Base-by-base conservation (phyloP, 257 asterid species). In the Primulina tabacum region DNA sequence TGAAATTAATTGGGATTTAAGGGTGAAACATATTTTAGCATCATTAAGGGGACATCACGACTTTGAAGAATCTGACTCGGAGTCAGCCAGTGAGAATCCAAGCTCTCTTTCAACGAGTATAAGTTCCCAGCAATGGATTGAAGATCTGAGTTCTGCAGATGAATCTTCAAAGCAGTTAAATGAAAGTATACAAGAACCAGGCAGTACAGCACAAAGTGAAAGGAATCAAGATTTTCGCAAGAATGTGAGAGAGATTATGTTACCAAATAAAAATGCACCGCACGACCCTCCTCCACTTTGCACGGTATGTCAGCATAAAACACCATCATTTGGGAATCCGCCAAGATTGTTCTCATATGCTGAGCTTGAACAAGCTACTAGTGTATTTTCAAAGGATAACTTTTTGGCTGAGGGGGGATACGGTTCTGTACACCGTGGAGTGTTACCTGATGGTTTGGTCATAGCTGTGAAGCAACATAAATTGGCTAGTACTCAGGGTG, bases 331-430 rank as follows among this genome's bases (percentile, higher is more conserved):
- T 60, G 97, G 90, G 53, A 78, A 83, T 28, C 95, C 96, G 56
- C 96, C 96, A 4, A 80, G 79, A 78, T 56, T 82, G 79, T 92
- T 92, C 75, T 77, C 88, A n/a, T 90, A 81, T 53, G 69, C 78
- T 18, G 97, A 92, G 88, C 93, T 92, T 2, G 87, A 82, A 71
- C 80, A 61, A 8, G 98, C 96, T 70, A 88, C 98, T 0, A 38
- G 67, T 43, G 89, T 92, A 50, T 92, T 92, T 68, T 88, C 89
- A 34, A 66, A 76, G 78, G 86, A 78, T 38, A 90, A 90, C 73
- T 92, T 90, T 59, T 80, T 92, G 76, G 98, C 98, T 6, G 97
- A 90, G 76, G 97, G 98, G 16, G 97, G 97, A 59, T 88, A 90
- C 66, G 98, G 97, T 71, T 90, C 89, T 56, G 98, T 92, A 17